These are phyloP conservation scores for Geotrichum bryndzae DNA, from an alignment of 1,139 yeast genomes.

Conservation along the genomic window DNA sequence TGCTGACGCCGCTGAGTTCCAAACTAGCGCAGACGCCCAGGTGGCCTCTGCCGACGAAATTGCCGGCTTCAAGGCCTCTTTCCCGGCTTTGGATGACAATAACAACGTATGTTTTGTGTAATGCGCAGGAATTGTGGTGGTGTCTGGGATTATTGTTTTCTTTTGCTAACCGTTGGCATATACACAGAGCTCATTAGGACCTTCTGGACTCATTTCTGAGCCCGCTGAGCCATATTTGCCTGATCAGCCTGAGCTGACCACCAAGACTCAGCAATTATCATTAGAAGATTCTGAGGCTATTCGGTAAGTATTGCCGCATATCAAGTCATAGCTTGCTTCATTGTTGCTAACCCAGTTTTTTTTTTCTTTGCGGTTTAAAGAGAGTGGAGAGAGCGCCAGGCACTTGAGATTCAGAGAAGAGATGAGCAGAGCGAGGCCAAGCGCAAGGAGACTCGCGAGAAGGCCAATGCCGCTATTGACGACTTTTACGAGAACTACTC, in stretches of 20 bases:
- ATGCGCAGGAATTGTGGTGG: conserved; percentile 2
- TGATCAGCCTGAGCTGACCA: conserved; percentile 23
- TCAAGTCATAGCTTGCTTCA: neutral
- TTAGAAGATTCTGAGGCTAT: conserved; percentile 35
- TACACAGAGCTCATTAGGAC: conserved; percentile 17
- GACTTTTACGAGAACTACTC: conserved; percentile 93
- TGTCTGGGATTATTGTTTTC: neutral
- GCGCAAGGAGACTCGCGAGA: conserved; percentile 60
- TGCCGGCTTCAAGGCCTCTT: conserved; percentile 31
- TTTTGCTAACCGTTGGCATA: neutral
- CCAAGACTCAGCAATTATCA: conserved; percentile 25
- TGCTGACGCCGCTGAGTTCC: conserved; percentile 60
- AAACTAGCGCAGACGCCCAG: conserved; percentile 58
- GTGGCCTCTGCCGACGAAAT: conserved; percentile 50
- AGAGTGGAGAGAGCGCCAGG: conserved; percentile 84
- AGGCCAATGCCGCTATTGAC: conserved; percentile 84
- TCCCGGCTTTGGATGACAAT: conserved; percentile 50
- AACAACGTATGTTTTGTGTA: neutral
- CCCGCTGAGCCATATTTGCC: conserved; percentile 31
- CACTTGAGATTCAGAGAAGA: conserved; percentile 72
- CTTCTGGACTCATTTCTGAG: conserved; percentile 29
- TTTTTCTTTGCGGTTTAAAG: conserved; percentile 7
- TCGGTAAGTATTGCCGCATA: conserved; percentile 21
- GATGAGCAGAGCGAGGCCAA: conserved; percentile 67
- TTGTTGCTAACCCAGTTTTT: neutral